Evolutionary conservation across 208 protist species (phyloP).

Genomic region (Tritrichomonas musculus): DNA sequence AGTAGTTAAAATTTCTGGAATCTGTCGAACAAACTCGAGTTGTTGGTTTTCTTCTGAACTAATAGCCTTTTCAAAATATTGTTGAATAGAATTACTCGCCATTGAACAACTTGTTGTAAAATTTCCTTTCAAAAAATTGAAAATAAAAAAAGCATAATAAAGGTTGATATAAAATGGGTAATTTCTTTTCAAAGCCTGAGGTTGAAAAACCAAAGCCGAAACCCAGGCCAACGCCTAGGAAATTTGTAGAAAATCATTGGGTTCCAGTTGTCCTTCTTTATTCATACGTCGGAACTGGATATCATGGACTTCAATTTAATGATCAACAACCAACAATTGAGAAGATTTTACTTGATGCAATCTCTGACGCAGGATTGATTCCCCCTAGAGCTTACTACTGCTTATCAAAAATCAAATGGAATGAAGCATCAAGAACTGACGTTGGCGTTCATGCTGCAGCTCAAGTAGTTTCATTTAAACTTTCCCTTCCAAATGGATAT

Average conservation of each 20-base stretch:
- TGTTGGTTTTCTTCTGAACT: not conserved
- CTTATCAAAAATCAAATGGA: not conserved
- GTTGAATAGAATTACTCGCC: no score
- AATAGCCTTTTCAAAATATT: not conserved
- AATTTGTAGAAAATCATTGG: no score
- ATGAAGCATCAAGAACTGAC: constrained; percentile 13
- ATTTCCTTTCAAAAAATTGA: no score
- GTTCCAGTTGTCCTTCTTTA: not conserved
- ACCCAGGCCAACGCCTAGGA: no score
- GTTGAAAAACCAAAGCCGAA: no score
- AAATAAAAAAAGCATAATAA: no score
- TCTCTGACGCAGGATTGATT: not conserved
- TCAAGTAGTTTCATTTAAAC: not conserved
- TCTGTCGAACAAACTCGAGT: not conserved
- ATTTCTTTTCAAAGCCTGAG: no score
- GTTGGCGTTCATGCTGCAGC: not conserved
- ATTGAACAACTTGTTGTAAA: no score
- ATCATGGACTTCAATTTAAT: constrained; percentile 16
- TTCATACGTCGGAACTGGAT: not conserved
- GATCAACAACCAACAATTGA: not conserved
- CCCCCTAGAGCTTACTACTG: not conserved
- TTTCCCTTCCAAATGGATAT: not conserved
- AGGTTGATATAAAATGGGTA: no score
- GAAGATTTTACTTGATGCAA: not conserved
- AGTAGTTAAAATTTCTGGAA: no score